Evolutionary conservation across 352 stramenopile species (phyloP), one percentile per base, ranked within the genome.

Genomic region (Pythium plurisporium): DNA sequence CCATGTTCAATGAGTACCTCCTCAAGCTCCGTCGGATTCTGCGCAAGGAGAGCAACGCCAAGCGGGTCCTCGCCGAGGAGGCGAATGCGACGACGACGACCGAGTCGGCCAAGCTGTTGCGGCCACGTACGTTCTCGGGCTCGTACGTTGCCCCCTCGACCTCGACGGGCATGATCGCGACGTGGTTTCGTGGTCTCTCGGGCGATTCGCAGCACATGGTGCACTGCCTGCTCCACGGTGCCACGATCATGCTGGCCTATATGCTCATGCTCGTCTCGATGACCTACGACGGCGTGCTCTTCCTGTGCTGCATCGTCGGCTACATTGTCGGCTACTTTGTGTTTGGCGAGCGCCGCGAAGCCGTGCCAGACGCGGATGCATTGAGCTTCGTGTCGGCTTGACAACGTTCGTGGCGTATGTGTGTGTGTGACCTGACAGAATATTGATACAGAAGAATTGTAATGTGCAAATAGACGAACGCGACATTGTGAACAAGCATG

Each of bases 191-290:
- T 19, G 75, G 58, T 11, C 51, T 87, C 23, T 70, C 75, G 29
- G 52, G 65, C 3, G 75, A 86, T 56, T 69, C 55, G 26, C 73
- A 83, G 60, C 76, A 86, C 48, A 56, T 64, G 20, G 59, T 82
- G 27, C 73, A 86, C 59, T 74, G 67, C 53, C 34, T 77, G 6
- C 52, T 88, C 8, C 80, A 90, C 48, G 80, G 80, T 14, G 52
- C 76, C 10, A 84, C 76, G 9, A 86, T 88, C 38, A 59, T 84
- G 12, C 67, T 90, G 19, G 80, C 80, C 12, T 90, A 90, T 52
- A 74, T 90, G 78, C 74, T 90, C 26, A 90, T 90, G 80, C 74
- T 90, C 20, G 80, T 86, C 19, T 82, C 80, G 20, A 90, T 90
- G 80, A 90, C 80, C 23, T 90, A 90, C 67, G 80, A 90, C 55